phyloP scores from a whole-genome alignment of 805 yeast species.

The Nakazawaea ishiwadae region DNA sequence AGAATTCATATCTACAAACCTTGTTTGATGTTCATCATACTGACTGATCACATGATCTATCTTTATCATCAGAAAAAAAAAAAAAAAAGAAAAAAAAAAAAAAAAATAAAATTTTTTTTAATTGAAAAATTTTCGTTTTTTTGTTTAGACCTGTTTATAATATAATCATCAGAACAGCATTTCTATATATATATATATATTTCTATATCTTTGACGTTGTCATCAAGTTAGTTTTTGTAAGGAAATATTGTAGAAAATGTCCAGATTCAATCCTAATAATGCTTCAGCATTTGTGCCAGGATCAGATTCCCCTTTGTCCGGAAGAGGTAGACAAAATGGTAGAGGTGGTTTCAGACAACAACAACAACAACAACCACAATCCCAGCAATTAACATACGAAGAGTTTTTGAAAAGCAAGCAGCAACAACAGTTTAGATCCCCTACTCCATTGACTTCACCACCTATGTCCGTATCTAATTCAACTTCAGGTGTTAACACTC shows the following conservation, averaged over 20 bases:
- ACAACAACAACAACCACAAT: slow-evolving; percentile 11
- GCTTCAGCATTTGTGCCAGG: slow-evolving; percentile 25
- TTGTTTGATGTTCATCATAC: slow-evolving; percentile 6
- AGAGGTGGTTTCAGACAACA: slow-evolving; percentile 16
- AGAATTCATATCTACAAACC: slow-evolving; percentile 5
- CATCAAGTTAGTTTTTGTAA: slow-evolving; percentile 13
- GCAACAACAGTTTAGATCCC: slow-evolving; percentile 14
- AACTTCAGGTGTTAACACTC: slow-evolving; percentile 26
- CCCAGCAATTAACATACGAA: slow-evolving; percentile 35
- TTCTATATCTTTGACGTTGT: neutral
- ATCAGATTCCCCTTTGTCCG: no score
- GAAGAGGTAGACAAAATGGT: slow-evolving; percentile 17
- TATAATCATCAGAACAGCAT: slow-evolving; percentile 19
- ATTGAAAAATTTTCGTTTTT: slow-evolving; percentile 23
- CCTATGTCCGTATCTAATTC: slow-evolving; percentile 23
- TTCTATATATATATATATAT: slow-evolving; percentile 15
- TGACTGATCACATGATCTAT: slow-evolving; percentile 7
- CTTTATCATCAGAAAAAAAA: slow-evolving; percentile 3
- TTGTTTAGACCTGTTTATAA: neutral
- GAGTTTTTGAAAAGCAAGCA: slow-evolving; percentile 47
- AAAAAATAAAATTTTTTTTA: slow-evolving; percentile 6
- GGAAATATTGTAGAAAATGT: slow-evolving; percentile 19
- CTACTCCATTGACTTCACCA: slow-evolving; percentile 13
- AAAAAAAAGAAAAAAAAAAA: slow-evolving; percentile 5
- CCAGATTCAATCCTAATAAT: slow-evolving; percentile 19